Conservation (phyloP, 163 green algal genomes). For the Scenedesmus sp. region DNA sequence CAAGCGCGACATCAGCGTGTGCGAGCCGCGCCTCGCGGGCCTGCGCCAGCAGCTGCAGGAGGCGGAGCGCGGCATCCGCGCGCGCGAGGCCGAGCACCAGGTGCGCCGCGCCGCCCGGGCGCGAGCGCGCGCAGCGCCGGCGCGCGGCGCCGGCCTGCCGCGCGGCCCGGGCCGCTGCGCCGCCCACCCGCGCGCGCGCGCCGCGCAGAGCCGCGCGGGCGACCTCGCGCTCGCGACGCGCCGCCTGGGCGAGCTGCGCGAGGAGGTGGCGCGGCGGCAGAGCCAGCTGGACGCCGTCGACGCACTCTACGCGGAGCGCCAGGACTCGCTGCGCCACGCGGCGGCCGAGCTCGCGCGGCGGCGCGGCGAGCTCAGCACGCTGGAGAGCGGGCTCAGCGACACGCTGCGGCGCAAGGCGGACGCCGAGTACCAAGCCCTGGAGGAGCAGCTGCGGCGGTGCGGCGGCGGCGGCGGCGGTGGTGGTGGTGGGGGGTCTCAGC, state of each 20-base stretch:
- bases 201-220: constrained; percentile 25
- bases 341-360: constrained; percentile 21
- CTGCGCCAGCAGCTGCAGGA: constrained; percentile 23
- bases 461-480: too few relatives aligned
- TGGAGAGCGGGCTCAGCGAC: constrained; percentile 32
- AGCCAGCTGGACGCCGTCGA: constrained; percentile 20
- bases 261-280: constrained; percentile 14
- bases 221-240: constrained; percentile 6
- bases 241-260: neutral
- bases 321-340: neutral
- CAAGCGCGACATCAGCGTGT: constrained; percentile 4
- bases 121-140: too few relatives aligned
- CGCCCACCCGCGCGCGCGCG: too few relatives aligned
- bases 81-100: constrained; percentile 27
- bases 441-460: constrained; percentile 33
- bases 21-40: neutral
- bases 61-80: constrained; percentile 7
- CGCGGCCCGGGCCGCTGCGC: too few relatives aligned
- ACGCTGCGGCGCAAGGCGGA: constrained; percentile 35
- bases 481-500: too few relatives aligned
- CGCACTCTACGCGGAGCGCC: constrained; percentile 9
- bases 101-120: too few relatives aligned
- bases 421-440: constrained; percentile 32
- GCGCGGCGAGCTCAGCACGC: constrained; percentile 10
- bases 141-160: too few relatives aligned